These are phyloP conservation scores for Pythium vanterpoolii DNA, from an alignment of 352 stramenopile genomes.

Conservation along the genomic window DNA sequence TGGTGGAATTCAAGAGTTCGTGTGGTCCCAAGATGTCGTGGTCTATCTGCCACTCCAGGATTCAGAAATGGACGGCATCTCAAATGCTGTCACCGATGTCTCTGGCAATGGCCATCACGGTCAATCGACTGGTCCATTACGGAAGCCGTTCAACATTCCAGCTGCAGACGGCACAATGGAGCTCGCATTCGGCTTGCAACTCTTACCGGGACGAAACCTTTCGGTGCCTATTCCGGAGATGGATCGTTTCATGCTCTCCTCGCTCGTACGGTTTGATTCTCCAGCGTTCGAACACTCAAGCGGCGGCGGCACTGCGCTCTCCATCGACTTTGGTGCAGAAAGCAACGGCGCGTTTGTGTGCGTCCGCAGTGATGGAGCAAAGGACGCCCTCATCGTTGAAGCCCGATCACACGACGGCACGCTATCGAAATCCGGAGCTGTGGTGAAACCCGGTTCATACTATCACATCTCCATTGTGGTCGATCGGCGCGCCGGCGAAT, in stretches of 20 bases:
- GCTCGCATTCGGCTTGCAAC: conserved; percentile 34
- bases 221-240: not conserved
- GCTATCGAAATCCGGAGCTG: not conserved
- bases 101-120: conserved; percentile 47
- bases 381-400: not conserved
- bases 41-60: conserved; percentile 70
- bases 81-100: conserved; percentile 39
- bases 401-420: not conserved
- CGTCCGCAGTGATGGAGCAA: not conserved
- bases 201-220: conserved; percentile 31
- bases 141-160: conserved; percentile 57
- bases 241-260: conserved; percentile 30
- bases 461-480: conserved; percentile 20
- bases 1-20: conserved; percentile 35
- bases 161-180: conserved; percentile 4
- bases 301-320: not conserved
- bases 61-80: not conserved
- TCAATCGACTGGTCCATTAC: conserved; percentile 34
- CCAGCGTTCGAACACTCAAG: not conserved
- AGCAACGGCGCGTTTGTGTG: not conserved
- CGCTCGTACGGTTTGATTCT: conserved; percentile 37
- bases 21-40: conserved; percentile 35
- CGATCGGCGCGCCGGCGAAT: not conserved
- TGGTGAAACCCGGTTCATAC: conserved; percentile 16
- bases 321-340: not conserved